These are phyloP conservation scores for Flagelloscypha sp. DNA, from an alignment of 768 basidiomycete genomes.

Conservation along the genomic window DNA sequence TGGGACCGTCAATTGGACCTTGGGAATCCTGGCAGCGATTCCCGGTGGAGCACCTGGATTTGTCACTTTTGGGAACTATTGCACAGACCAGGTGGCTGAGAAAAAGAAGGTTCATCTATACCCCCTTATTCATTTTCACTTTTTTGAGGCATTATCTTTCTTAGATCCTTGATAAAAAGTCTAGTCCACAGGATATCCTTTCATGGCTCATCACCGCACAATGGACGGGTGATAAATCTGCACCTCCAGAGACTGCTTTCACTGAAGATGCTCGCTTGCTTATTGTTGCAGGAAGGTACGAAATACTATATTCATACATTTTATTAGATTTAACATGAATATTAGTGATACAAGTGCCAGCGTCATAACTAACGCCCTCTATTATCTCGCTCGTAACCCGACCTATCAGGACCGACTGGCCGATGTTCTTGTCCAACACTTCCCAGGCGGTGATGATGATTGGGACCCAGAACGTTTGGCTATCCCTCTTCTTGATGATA, in stretches of 20 bases:
- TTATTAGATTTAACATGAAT: too few species aligned
- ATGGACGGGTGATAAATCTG: conserved; percentile 1
- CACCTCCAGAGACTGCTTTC: not conserved
- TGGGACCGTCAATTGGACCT: not conserved
- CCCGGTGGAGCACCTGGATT: not conserved
- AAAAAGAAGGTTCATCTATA: conserved; percentile 3
- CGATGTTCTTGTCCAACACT: not conserved
- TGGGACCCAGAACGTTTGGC: conserved; percentile 31
- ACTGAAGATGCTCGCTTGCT: not conserved
- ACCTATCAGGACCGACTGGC: not conserved
- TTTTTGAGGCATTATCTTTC: not conserved
- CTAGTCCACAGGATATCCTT: not conserved
- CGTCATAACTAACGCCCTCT: not conserved
- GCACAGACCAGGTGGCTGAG: not conserved
- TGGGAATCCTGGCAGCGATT: not conserved
- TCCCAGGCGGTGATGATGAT: not conserved
- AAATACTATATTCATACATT: too few species aligned
- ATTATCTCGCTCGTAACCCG: not conserved
- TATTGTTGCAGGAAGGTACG: conserved; percentile 3
- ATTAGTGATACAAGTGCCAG: not conserved
- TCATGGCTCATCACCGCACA: conserved; percentile 1
- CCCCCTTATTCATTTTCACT: too few species aligned
- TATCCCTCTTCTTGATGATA: conserved; percentile 38
- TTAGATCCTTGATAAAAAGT: not conserved
- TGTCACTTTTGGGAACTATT: not conserved